These are phyloP conservation scores for Paecilomyces formosus DNA, from an alignment of 2,329 filamentous ascomycete species.

Conservation along the genomic window DNA sequence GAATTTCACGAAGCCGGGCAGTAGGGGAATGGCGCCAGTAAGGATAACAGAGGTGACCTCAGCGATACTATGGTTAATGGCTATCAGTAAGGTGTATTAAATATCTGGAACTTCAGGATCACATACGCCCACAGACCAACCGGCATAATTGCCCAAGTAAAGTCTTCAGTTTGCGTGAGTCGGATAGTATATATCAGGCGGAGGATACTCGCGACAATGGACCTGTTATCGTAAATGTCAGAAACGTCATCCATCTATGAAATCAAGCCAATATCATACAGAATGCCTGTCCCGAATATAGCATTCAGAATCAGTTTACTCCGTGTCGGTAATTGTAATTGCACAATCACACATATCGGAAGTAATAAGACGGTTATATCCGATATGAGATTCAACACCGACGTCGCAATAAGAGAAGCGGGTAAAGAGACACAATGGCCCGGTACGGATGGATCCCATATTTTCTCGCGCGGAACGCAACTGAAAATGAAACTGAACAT, in stretches of 20 bases:
- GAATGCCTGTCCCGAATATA: slow-evolving; percentile 3
- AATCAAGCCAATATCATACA: not conserved
- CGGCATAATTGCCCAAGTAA: slow-evolving; percentile 2
- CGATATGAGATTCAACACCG: slow-evolving; percentile 1
- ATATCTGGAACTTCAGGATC: not conserved
- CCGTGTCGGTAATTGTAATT: slow-evolving; percentile 1
- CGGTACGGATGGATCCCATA: slow-evolving; percentile 1
- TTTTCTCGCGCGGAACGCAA: slow-evolving; percentile 2
- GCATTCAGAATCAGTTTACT: slow-evolving; percentile 1
- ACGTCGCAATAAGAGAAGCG: slow-evolving; percentile 1
- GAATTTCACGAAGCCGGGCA: slow-evolving; percentile 2
- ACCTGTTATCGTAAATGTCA: not conserved
- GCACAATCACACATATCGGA: slow-evolving; percentile 1
- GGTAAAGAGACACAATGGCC: slow-evolving; percentile 1
- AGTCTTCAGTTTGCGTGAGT: slow-evolving; percentile 1
- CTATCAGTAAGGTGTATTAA: not conserved
- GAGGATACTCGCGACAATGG: slow-evolving; percentile 1
- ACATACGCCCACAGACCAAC: slow-evolving; percentile 5
- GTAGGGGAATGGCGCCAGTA: slow-evolving; percentile 3
- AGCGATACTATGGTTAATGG: slow-evolving; percentile 2
- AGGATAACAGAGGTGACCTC: slow-evolving; percentile 2
- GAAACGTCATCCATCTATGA: not conserved
- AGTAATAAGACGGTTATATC: not conserved
- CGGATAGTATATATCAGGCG: slow-evolving; percentile 1
- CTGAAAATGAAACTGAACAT: slow-evolving; percentile 2